Conservation (phyloP, 768 basidiomycete species). For the Strobilomyces dryophilus region DNA sequence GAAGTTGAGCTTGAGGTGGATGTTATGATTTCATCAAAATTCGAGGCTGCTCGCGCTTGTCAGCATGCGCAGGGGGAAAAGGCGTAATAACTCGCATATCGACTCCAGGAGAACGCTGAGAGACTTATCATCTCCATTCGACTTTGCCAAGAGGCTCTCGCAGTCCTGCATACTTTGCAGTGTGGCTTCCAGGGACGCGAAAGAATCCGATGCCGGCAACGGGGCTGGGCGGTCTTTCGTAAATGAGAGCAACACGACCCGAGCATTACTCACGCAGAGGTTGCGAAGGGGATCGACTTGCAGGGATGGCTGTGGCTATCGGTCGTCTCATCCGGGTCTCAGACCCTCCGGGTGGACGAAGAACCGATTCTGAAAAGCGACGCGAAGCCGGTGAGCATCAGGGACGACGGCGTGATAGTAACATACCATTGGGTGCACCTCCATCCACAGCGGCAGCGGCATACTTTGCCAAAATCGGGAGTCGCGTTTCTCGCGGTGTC, state of each 20-base stretch:
- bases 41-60: conserved; percentile 2
- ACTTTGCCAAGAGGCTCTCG: background rate
- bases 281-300: too few species aligned
- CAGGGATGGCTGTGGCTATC: too few species aligned
- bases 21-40: background rate
- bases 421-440: too few species aligned
- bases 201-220: background rate
- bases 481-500: conserved; percentile 1
- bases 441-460: background rate
- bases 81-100: conserved; percentile 7
- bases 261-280: too few species aligned
- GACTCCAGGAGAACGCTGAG: background rate
- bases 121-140: background rate
- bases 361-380: background rate
- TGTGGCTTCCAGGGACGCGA: background rate
- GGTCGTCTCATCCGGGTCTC: too few species aligned
- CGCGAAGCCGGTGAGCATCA: background rate
- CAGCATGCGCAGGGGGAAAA: background rate
- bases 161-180: background rate
- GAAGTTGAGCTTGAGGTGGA: conserved; percentile 5
- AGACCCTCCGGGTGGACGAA: too few species aligned
- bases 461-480: background rate
- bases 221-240: too few species aligned
- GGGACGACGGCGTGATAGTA: background rate
- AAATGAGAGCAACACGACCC: too few species aligned